phyloP scores from a whole-genome alignment of 192 early-diverging fungal species.

The Dissophora globulifera region DNA sequence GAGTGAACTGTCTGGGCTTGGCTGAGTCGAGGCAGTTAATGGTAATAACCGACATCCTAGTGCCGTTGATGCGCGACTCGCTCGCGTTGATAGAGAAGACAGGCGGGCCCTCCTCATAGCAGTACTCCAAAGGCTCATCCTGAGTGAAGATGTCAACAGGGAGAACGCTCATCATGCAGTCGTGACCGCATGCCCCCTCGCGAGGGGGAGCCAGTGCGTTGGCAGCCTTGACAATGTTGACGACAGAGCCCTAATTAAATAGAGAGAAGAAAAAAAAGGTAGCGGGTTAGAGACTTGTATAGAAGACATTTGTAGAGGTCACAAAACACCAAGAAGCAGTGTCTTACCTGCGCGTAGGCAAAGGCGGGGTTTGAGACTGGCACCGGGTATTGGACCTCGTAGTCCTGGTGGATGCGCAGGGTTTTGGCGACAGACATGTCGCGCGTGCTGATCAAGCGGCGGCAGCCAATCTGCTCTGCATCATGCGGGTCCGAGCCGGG shows the following conservation, averaged over 20 bases:
- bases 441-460: constrained; percentile 13
- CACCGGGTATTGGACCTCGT: constrained; percentile 12
- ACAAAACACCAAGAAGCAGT: neutral
- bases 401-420: constrained; percentile 22
- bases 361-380: constrained; percentile 11
- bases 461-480: neutral
- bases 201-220: constrained; percentile 12
- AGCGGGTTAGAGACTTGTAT: too few relatives aligned
- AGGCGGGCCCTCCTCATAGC: constrained; percentile 3
- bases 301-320: too few relatives aligned
- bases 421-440: constrained; percentile 30
- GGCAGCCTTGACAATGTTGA: constrained; percentile 20
- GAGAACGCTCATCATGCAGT: constrained; percentile 7
- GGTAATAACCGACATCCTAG: constrained; percentile 6
- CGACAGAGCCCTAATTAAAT: constrained; percentile 14
- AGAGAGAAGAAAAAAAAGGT: neutral
- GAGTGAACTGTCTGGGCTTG: neutral
- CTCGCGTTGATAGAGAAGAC: constrained; percentile 1
- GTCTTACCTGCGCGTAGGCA: constrained; percentile 11
- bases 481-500: neutral
- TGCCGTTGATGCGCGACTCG: constrained; percentile 12
- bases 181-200: neutral
- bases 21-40: neutral
- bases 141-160: constrained; percentile 8
- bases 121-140: constrained; percentile 6